Percentiles rank a stretch among this genome's conserved stretches.
Conservation (phyloP, 441 rosid species). For the Euphorbia celastroides region DNA sequence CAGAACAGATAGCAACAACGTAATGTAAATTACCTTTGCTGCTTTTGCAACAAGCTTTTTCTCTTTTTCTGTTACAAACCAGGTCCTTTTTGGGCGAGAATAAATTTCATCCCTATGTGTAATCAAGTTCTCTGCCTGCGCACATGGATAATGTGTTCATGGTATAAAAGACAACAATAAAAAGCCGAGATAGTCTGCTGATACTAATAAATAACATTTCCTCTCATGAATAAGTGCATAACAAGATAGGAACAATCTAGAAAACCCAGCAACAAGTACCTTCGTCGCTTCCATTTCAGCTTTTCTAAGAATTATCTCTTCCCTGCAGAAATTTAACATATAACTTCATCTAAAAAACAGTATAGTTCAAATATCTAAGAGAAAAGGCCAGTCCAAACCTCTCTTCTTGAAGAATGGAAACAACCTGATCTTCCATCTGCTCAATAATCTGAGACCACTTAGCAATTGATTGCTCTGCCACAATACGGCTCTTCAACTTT, state of each 20-base stretch:
- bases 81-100: conserved; percentile 88
- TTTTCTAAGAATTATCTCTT: conserved; percentile 81
- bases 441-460: conserved; percentile 92
- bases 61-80: conserved; percentile 92
- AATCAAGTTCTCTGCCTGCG: conserved; percentile 95
- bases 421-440: conserved; percentile 79
- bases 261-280: conserved; percentile 34
- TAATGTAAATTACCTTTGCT: conserved; percentile 45
- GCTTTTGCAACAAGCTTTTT: conserved; percentile 68
- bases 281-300: conserved; percentile 97
- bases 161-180: neutral
- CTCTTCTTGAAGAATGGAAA: conserved; percentile 70
- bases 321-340: conserved; percentile 46
- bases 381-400: conserved; percentile 43
- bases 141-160: conserved; percentile 7
- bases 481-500: conserved; percentile 80
- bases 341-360: conserved; percentile 12
- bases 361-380: neutral
- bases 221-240: neutral
- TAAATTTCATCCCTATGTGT: conserved; percentile 76
- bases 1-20: neutral
- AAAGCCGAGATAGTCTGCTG: neutral
- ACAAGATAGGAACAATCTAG: neutral
- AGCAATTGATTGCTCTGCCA: conserved; percentile 80
- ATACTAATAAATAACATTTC: neutral